phyloP scores from a whole-genome alignment of 2,329 filamentous ascomycete species.

The Diaporthe aspalathi region DNA sequence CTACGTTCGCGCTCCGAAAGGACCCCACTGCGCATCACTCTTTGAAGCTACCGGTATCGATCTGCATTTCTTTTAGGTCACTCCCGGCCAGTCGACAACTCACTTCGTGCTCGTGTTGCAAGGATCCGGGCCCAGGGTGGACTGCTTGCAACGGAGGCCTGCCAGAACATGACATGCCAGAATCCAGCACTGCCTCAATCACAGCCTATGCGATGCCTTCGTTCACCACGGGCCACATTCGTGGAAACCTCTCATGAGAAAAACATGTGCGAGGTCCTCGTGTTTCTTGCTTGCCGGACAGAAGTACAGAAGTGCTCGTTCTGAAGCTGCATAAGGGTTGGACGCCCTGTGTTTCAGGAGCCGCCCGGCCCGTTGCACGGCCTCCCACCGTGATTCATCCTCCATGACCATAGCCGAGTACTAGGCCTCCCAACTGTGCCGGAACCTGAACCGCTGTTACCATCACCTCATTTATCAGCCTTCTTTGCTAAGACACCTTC shows the following conservation, averaged over 20 bases:
- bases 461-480: too few species aligned
- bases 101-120: neutral
- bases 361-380: slow-evolving; percentile 15
- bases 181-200: too few species aligned
- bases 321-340: neutral
- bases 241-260: neutral
- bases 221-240: neutral
- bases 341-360: slow-evolving; percentile 12
- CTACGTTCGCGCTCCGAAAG: neutral
- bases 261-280: too few species aligned
- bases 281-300: neutral
- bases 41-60: neutral
- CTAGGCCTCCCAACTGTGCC: too few species aligned
- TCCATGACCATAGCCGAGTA: neutral
- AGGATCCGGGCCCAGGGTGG: neutral
- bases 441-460: too few species aligned
- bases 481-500: too few species aligned
- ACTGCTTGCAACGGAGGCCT: neutral
- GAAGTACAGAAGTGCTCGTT: too few species aligned
- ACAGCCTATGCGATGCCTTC: neutral
- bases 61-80: slow-evolving; percentile 8
- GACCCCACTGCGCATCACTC: slow-evolving; percentile 16
- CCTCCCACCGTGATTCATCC: slow-evolving; percentile 1
- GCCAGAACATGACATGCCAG: neutral
- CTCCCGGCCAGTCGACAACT: slow-evolving; percentile 4